phyloP scores from a whole-genome alignment of 352 stramenopile species.

The Thraustochytrium sp. region DNA sequence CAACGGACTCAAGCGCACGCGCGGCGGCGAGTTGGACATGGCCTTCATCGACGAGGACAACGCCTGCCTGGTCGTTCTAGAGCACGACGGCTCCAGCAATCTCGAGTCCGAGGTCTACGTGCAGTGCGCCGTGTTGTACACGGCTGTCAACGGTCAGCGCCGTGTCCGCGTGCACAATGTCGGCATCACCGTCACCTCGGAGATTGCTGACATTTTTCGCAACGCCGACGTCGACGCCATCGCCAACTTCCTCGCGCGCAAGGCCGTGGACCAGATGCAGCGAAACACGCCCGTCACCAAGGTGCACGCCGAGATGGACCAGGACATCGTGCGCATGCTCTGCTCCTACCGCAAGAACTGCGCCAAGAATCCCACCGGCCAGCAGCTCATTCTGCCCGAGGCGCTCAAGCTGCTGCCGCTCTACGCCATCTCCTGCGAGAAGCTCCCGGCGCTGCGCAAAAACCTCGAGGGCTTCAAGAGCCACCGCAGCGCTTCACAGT shows the following conservation, averaged over 20 bases:
- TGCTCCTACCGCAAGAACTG: constrained; percentile 84
- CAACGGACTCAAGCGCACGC: constrained; percentile 60
- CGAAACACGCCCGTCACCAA: background rate
- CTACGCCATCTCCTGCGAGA: constrained; percentile 75
- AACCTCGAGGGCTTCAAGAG: constrained; percentile 57
- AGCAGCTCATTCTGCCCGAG: constrained; percentile 81
- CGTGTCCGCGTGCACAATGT: constrained; percentile 83
- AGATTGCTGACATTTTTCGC: constrained; percentile 74
- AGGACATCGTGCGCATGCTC: constrained; percentile 72
- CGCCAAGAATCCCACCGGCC: constrained; percentile 74
- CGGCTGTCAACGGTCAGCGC: constrained; percentile 65
- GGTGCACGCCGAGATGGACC: constrained; percentile 51
- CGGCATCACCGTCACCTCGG: constrained; percentile 62
- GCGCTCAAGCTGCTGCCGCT: constrained; percentile 79
- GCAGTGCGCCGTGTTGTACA: constrained; percentile 79
- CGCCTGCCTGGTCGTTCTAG: constrained; percentile 72
- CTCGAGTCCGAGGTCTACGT: constrained; percentile 70
- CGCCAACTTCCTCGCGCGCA: constrained; percentile 44
- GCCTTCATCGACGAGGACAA: constrained; percentile 73
- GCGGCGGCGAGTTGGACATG: constrained; percentile 77
- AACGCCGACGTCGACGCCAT: constrained; percentile 76
- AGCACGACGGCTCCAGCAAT: constrained; percentile 67
- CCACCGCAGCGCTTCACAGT: background rate
- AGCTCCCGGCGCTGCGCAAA: constrained; percentile 71
- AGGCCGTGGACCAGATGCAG: constrained; percentile 31